Evolutionary conservation across 148 eudicot genomes (phyloP).

Genomic region (Polygonum aviculare): DNA sequence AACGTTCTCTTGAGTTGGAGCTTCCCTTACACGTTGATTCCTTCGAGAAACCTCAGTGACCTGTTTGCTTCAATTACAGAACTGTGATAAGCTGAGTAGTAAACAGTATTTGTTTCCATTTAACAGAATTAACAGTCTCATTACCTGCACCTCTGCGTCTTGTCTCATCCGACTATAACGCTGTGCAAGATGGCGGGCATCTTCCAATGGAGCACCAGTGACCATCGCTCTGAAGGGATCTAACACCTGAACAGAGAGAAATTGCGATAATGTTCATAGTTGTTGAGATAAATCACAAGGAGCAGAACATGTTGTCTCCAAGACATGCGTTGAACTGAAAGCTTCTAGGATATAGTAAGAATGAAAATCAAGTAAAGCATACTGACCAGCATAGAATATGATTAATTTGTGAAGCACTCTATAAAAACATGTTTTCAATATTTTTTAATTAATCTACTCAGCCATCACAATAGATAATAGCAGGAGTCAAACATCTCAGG

Average conservation of each 20-base stretch:
- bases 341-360: background rate
- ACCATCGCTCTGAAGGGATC: conserved; percentile 92
- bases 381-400: background rate
- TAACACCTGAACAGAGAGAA: conserved; percentile 42
- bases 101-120: background rate
- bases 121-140: conserved; percentile 14
- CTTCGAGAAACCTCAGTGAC: conserved; percentile 84
- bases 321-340: background rate
- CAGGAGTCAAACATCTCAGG: background rate
- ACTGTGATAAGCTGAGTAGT: background rate
- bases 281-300: background rate
- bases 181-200: conserved; percentile 99
- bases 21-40: conserved; percentile 84
- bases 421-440: background rate
- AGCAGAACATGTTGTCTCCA: background rate
- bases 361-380: background rate
- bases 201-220: conserved; percentile 78
- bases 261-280: background rate
- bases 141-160: conserved; percentile 94
- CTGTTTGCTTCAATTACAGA: conserved; percentile 46
- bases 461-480: background rate
- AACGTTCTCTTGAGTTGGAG: conserved; percentile 79
- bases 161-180: conserved; percentile 97
- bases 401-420: background rate
- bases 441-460: background rate